A percentile compares a stretch with the other conserved stretches of the same genome.
These are phyloP conservation scores for Neofusicoccum umdonicola DNA, from an alignment of 2,329 filamentous ascomycete genomes.

Conservation along the genomic window DNA sequence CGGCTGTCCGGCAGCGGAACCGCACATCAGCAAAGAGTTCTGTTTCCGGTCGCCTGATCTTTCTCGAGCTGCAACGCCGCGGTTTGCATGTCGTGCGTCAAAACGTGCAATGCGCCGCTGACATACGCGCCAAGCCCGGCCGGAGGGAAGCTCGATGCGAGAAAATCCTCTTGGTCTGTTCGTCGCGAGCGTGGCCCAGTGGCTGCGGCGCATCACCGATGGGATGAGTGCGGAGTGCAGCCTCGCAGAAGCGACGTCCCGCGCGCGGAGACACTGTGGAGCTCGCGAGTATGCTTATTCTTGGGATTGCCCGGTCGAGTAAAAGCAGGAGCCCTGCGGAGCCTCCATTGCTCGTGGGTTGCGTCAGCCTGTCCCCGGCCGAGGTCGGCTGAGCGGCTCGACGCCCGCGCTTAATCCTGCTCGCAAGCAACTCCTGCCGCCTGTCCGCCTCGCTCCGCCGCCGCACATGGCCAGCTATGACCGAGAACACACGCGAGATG, in stretches of 20 bases:
- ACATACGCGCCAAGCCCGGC: not conserved
- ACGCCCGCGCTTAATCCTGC: not conserved
- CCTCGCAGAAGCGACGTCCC: not conserved
- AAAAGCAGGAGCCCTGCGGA: not conserved
- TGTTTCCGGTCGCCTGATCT: conserved; percentile 13
- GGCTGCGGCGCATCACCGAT: not conserved
- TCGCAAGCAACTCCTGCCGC: not conserved
- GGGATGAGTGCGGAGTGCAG: too few relatives aligned
- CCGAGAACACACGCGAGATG: not conserved
- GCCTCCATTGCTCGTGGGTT: not conserved
- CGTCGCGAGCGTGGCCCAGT: not conserved
- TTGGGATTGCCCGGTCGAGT: not conserved
- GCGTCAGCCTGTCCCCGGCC: not conserved
- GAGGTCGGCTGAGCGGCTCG: not conserved
- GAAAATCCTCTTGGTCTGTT: not conserved
- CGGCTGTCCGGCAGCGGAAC: not conserved
- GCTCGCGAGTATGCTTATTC: not conserved
- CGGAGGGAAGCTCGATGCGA: not conserved
- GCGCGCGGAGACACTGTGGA: not conserved
- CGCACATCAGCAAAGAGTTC: not conserved
- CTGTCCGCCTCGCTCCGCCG: not conserved
- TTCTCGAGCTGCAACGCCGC: not conserved
- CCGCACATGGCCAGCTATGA: not conserved
- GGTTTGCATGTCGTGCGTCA: not conserved
- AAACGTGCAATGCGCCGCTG: not conserved